Conservation (phyloP, 208 protist genomes). For the Leishmania turanica region DNA sequence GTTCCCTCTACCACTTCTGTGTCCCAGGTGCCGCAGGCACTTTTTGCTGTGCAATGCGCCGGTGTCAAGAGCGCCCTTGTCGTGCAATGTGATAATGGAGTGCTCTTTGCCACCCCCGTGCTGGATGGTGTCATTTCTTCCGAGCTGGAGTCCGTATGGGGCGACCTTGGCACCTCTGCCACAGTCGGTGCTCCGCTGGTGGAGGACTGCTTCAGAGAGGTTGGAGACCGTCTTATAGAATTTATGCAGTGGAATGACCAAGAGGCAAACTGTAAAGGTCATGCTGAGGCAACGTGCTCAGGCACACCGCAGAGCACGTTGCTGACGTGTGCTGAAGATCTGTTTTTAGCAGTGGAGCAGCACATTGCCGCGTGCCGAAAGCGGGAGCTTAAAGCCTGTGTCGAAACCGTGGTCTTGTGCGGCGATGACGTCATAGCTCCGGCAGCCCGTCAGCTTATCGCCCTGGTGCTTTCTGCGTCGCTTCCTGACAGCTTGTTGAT, state of each 20-base stretch:
- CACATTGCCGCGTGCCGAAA: slow-evolving; percentile 17
- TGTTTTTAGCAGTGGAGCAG: background rate
- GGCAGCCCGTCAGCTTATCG: slow-evolving; percentile 10
- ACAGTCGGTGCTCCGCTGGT: background rate
- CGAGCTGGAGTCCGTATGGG: slow-evolving; percentile 6
- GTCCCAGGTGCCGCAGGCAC: background rate
- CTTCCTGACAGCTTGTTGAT: slow-evolving; percentile 15
- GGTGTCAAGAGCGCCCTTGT: slow-evolving; percentile 12
- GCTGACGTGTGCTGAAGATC: background rate
- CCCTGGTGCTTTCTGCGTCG: slow-evolving; percentile 2
- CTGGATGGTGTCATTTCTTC: slow-evolving; percentile 11
- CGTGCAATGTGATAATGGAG: slow-evolving; percentile 7
- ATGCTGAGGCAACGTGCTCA: background rate
- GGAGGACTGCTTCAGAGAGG: background rate
- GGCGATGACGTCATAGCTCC: slow-evolving; percentile 1
- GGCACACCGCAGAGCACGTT: too few relatives aligned
- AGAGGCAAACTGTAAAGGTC: background rate
- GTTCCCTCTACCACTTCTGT: background rate
- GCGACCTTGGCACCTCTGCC: background rate
- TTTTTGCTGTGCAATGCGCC: slow-evolving; percentile 6
- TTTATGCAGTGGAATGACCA: background rate
- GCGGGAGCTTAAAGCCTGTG: slow-evolving; percentile 13
- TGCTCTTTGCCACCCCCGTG: slow-evolving; percentile 7
- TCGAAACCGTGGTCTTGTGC: slow-evolving; percentile 14
- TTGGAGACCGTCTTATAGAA: background rate